Evolutionary conservation across 1,284 basidiomycete species (phyloP), one percentile per base, ranked within the genome.

Genomic region (Moesziomyces sp.): DNA sequence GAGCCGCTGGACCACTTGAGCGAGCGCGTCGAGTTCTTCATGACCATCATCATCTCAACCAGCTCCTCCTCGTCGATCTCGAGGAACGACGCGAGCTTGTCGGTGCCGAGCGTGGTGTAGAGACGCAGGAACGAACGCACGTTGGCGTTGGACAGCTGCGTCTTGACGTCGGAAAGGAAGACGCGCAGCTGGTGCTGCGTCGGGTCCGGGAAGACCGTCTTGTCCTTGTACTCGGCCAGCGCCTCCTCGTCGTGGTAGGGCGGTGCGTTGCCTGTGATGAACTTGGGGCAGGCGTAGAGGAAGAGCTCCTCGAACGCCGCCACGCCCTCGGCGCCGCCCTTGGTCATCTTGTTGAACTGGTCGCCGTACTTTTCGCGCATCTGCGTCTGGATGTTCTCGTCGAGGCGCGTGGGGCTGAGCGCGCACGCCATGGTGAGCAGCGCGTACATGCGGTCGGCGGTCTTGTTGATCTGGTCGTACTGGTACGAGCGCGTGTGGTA

Each of bases 401-500:
- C 96, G 58, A 96, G 86, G 52, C 85, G 94, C 91, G 35, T 86
- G 11, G 96, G 95, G 24, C 94, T 94, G 13, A 98, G 88, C 0
- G 93, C 92, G 78, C 93, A 92, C 86, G 93, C 95, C 73, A 98
- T 91, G 9, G 94, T 93, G 72, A 97, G 92, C 21, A 99, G 86
- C 5, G 94, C 94, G 84, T 98, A 97, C 95, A 98, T 99, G 53
- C 96, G 88, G 85, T 99, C 96, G 10, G 93, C 94, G 28, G 92
- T 94, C 88, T 97, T 98, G 87, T 91, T 94, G 86, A 99, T 97
- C 87, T 96, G 94, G 81, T 97, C 95, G 82, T 97, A 97, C 85
- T 97, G 94, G 85, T 97, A 97, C 83, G 92, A 93, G 70, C 94
- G 87, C 7, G 94, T 97, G 86, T 97, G 94, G 86, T 97, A 97